Percentiles rank a stretch among this genome's conserved stretches.
These are phyloP conservation scores for Ogataea angusta DNA, from an alignment of 805 yeast species.

Conservation along the genomic window DNA sequence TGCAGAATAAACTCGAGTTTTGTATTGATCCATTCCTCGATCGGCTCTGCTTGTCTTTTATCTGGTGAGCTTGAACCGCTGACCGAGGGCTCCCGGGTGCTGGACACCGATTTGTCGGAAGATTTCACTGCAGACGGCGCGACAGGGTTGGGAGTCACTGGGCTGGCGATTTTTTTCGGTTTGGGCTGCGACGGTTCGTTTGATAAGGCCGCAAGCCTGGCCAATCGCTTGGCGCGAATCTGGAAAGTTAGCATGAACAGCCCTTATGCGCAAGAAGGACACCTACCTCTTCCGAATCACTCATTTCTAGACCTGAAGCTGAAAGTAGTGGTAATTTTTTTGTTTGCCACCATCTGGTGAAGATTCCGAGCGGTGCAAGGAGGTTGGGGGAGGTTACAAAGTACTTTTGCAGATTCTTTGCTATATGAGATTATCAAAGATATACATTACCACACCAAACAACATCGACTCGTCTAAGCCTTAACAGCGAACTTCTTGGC, in stretches of 20 bases:
- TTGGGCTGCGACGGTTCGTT: conserved; percentile 7
- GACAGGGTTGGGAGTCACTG: neutral
- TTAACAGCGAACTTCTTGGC: conserved; percentile 97
- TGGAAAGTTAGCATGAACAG: conserved; percentile 10
- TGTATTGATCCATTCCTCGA: conserved; percentile 40
- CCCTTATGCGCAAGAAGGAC: neutral
- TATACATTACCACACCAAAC: conserved; percentile 15
- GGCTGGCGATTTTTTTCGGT: conserved; percentile 4
- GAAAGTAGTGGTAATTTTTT: conserved; percentile 1
- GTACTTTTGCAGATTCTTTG: conserved; percentile 11
- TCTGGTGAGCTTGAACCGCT: neutral
- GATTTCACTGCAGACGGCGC: neutral
- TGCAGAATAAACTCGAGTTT: conserved; percentile 38
- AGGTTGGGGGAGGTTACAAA: neutral
- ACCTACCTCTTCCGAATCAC: conserved; percentile 22
- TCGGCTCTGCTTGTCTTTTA: conserved; percentile 3
- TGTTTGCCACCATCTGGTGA: conserved; percentile 15
- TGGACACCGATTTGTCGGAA: neutral
- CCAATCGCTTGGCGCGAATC: conserved; percentile 47
- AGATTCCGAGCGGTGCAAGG: neutral
- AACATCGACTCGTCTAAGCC: conserved; percentile 58
- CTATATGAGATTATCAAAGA: conserved; percentile 14
- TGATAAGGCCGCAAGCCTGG: conserved; percentile 36
- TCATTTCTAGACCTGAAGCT: conserved; percentile 6
- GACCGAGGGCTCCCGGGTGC: neutral